These are phyloP conservation scores for Lactuca saligna DNA, from an alignment of 129 eudicot species.

Conservation along the genomic window DNA sequence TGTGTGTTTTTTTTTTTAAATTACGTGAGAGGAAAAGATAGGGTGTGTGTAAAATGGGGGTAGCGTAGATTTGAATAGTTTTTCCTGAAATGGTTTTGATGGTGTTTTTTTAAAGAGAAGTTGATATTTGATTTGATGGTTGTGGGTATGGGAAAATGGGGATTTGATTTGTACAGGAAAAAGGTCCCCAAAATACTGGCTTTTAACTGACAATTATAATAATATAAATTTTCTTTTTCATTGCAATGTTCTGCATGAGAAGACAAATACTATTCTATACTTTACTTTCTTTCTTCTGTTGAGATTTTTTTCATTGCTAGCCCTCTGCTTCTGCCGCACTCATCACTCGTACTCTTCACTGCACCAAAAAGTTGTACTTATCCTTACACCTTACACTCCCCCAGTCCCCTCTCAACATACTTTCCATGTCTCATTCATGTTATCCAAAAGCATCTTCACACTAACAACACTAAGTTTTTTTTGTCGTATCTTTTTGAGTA, in stretches of 20 bases:
- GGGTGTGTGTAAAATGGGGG: background rate
- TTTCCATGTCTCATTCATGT: slow-evolving; percentile 24
- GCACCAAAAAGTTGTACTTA: slow-evolving; percentile 32
- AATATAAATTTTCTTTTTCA: background rate
- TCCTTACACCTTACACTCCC: slow-evolving; percentile 13
- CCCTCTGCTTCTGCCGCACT: slow-evolving; percentile 17
- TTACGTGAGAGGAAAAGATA: background rate
- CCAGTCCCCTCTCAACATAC: background rate
- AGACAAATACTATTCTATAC: background rate
- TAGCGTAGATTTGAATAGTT: slow-evolving; percentile 11
- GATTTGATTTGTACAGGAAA: slow-evolving; percentile 14
- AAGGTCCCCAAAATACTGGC: slow-evolving; percentile 21
- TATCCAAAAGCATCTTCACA: background rate
- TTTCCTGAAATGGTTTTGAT: slow-evolving; percentile 38
- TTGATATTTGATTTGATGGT: slow-evolving; percentile 40
- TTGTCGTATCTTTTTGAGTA: too few species aligned
- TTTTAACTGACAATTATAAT: slow-evolving; percentile 23
- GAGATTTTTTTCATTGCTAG: slow-evolving; percentile 29
- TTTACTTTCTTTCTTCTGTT: slow-evolving; percentile 23
- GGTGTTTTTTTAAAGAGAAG: background rate
- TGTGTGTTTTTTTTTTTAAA: too few species aligned
- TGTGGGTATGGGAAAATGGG: slow-evolving; percentile 28
- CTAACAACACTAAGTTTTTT: background rate
- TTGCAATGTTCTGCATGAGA: background rate
- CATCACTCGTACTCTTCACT: slow-evolving; percentile 30